Base-by-base conservation (phyloP, 2,329 filamentous ascomycete species). In the Pseudogymnoascus sp. region DNA sequence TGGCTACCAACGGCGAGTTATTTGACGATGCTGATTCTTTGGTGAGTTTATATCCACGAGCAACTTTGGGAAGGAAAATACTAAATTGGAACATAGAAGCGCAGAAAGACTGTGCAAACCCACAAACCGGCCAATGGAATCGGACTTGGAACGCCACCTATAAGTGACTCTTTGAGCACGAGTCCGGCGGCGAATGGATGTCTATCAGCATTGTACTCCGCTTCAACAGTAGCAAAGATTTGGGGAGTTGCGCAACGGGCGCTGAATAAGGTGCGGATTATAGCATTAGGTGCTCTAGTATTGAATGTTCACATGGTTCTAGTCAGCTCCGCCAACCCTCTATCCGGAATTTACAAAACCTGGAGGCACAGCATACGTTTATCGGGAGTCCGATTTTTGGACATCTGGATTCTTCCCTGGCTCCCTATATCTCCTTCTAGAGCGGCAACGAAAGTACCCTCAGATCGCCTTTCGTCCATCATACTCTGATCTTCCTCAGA, bases 401-500 rank as follows among this genome's bases (percentile, higher is more conserved):
- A 80, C 78, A 0, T 78, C 75, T 1, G 78, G 79, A 0, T 81
- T 81, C 71, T 80, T 81, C 61, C 78, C 78, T 0, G 79, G 79
- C 0, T 73, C 71, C 2, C 64, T 81, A 1, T 79, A 79, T 61
- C 69, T 75, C 0, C 70, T 81, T 0, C 69, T 79, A 4, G 72
- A 77, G 62, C 63, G 76, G 9, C 59, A 70, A 45, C 66, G 72
- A 38, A 72, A 69, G 41, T 72, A 72, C 49, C 61, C 68, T 11
- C 58, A 64, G 14, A 38, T 63, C 3, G 25, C 64, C 12, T 35
- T n/a, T 12, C 21, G 37, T 7, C 61, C 60, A 9, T 40, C 25
- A 14, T 41, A 43, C 31, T 61, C n/a, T n/a, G 40, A n/a, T 14
- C 37, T 41, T 21, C 35, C 61, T 21, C 60, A 67, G 9, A 63